Conservation (phyloP, 2,329 filamentous ascomycete genomes). For the Phialophora chinensis region DNA sequence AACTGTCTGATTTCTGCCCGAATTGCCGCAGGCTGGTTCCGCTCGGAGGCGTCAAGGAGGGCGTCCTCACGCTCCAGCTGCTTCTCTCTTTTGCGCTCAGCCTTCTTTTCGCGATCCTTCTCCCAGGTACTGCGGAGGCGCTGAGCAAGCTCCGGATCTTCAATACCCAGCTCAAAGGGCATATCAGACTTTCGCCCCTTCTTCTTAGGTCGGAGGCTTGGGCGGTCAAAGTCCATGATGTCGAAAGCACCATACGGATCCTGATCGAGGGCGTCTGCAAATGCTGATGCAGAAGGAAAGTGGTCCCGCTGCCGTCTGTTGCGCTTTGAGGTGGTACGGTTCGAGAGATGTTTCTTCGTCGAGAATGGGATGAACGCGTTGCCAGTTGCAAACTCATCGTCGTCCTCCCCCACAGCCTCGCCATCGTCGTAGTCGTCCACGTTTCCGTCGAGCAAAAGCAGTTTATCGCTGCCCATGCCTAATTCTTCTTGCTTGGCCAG, state of each 20-base stretch:
- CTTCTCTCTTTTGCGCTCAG: slow-evolving; percentile 70
- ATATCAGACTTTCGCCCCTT: slow-evolving; percentile 66
- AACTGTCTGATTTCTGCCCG: slow-evolving; percentile 67
- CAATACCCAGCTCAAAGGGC: slow-evolving; percentile 58
- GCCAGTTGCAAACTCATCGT: slow-evolving; percentile 36
- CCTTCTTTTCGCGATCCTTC: slow-evolving; percentile 74
- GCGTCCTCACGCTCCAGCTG: slow-evolving; percentile 71
- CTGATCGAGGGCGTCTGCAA: slow-evolving; percentile 64
- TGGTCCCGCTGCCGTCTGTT: slow-evolving; percentile 42
- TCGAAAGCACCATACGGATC: slow-evolving; percentile 75
- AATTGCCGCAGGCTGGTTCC: slow-evolving; percentile 67
- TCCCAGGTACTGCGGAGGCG: slow-evolving; percentile 66
- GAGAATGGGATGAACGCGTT: slow-evolving; percentile 38
- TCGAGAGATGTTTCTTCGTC: slow-evolving; percentile 35
- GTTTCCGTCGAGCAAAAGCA: slow-evolving; percentile 62
- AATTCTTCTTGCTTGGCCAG: slow-evolving; percentile 68
- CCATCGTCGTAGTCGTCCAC: slow-evolving; percentile 41
- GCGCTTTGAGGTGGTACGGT: slow-evolving; percentile 37
- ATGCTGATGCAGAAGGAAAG: slow-evolving; percentile 62
- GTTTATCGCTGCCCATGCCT: slow-evolving; percentile 64
- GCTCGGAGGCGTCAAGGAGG: slow-evolving; percentile 63
- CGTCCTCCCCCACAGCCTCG: slow-evolving; percentile 41
- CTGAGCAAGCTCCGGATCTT: slow-evolving; percentile 70
- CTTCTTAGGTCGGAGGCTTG: slow-evolving; percentile 68
- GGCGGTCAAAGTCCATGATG: slow-evolving; percentile 80